Base-by-base conservation (phyloP, 257 asterid genomes). In the Solanum piurae region DNA sequence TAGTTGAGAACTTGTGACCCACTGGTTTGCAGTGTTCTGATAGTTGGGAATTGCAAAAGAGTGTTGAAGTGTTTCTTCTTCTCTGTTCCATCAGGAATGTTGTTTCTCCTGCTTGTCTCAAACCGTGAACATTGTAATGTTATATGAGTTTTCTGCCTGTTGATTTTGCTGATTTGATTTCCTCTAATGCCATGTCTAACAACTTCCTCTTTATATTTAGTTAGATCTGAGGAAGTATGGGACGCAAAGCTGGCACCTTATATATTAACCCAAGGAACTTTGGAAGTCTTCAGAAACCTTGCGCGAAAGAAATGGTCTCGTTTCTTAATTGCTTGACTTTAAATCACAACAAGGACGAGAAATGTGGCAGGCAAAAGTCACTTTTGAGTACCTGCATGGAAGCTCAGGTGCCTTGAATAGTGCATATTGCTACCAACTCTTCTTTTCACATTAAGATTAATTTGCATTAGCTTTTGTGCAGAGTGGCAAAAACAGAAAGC, bases 291-390 rank as follows among this genome's bases (percentile, higher is more conserved):
- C 96, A 95, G 85, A 97, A 94, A 89, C 99, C 99, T 44, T 96
- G 99, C 88, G 90, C 94, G 93, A 95, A 92, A 88, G 99, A 97
- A 83, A 95, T 95, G 94, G 83, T 94, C 83, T 74, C 94, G 5
- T 95, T 95, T 88, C 98, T 97, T 20, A 96, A 90, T 77, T 97
- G 99, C 87, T 87, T 97, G 93, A 90, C 98, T 88, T 86, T 97
- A 64, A 93, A 93, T 89, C 94, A 97, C 37, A 96, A 96, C 89
- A 91, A 89, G 49, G 98, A 94, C 86, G 89, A 86, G 52, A 93
- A 92, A 83, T 97, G 99, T 84, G 92, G 91, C 85, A 90, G 96
- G 84, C 98, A 96, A 66, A 97, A 97, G 89, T 88, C 96, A 5
- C 77, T 89, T 23, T 87, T 97, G 89, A 93, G 95, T 86, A 89